These are phyloP conservation scores for Solanum hybrid DNA, from an alignment of 305 asterid species.

Conservation along the genomic window DNA sequence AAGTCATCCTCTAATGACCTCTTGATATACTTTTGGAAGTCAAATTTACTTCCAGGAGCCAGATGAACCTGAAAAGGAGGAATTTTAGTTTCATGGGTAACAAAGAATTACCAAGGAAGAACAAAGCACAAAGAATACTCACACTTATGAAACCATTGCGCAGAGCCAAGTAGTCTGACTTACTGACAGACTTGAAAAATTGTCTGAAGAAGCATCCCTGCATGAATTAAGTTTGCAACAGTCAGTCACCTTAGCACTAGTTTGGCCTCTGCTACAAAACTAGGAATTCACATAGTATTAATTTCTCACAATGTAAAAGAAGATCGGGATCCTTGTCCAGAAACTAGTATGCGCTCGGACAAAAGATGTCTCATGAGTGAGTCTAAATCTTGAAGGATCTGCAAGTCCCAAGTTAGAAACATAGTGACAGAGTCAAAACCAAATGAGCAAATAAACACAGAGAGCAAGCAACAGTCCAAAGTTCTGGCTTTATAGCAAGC, in stretches of 20 bases:
- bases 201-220: constrained; percentile 94
- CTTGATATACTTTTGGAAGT: constrained; percentile 84
- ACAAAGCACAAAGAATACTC: constrained; percentile 18
- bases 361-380: constrained; percentile 81
- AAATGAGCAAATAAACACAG: background rate
- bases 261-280: background rate
- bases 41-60: constrained; percentile 90
- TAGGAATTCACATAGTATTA: background rate
- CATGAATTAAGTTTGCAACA: background rate
- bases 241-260: background rate
- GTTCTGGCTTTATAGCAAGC: background rate
- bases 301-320: constrained; percentile 64
- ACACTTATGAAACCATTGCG: constrained; percentile 88
- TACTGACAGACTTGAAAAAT: constrained; percentile 73
- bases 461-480: background rate
- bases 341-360: constrained; percentile 84
- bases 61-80: constrained; percentile 53
- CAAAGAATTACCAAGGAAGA: background rate
- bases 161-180: constrained; percentile 78
- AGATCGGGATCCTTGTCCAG: constrained; percentile 73
- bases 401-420: constrained; percentile 18
- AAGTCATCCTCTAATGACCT: constrained; percentile 87
- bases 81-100: background rate
- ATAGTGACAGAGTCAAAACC: constrained; percentile 2
- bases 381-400: constrained; percentile 90